Evolutionary conservation across 768 basidiomycete genomes (phyloP).

Genomic region (Lentinula sp.): DNA sequence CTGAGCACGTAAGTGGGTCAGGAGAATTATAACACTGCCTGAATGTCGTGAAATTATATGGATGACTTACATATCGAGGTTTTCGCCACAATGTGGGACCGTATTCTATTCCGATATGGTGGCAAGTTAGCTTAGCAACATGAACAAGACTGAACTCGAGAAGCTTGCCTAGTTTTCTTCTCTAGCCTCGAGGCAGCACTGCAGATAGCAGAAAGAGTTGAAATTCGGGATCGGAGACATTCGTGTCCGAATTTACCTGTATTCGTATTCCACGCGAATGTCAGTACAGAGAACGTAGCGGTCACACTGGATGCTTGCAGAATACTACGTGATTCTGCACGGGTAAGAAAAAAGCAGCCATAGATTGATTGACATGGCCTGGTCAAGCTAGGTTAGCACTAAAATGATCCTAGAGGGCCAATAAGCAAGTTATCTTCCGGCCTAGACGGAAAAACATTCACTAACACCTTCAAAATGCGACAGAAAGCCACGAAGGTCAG

Average conservation of each 20-base stretch:
- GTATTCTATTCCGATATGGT: no score
- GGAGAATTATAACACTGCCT: not conserved
- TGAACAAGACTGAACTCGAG: not conserved
- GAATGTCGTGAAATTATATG: not conserved
- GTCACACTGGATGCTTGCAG: not conserved
- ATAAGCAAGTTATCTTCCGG: not conserved
- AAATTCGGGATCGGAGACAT: not conserved
- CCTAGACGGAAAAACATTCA: not conserved
- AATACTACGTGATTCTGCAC: not conserved
- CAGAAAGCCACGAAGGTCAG: not conserved
- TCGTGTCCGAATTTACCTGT: not conserved
- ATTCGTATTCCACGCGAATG: not conserved
- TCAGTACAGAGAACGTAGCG: not conserved
- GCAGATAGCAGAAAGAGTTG: not conserved
- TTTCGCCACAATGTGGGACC: not conserved
- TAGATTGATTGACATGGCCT: not conserved
- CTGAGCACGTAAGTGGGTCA: not conserved
- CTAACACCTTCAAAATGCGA: not conserved
- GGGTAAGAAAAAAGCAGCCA: not conserved
- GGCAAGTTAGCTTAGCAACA: not conserved
- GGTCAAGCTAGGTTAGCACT: not conserved
- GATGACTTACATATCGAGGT: not conserved
- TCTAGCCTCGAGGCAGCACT: constrained; percentile 3
- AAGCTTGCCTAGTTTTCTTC: not conserved
- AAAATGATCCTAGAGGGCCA: not conserved